Evolutionary conservation across 345 rosid genomes (phyloP).

Genomic region (Eucalyptus sideroxylon): DNA sequence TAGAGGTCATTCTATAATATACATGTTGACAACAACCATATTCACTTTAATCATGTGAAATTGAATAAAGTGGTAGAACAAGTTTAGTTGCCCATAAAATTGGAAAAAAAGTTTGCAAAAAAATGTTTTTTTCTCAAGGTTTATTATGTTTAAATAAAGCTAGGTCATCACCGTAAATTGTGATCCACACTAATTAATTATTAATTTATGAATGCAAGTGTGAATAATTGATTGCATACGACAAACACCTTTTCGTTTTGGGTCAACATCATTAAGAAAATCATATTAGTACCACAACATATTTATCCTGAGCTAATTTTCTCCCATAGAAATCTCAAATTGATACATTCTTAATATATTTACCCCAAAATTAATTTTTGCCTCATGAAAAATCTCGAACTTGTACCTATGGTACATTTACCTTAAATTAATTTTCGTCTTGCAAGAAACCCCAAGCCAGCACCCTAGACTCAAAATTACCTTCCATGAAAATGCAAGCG

Average conservation of each 20-base stretch:
- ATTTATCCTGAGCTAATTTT: not conserved
- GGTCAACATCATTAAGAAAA: not conserved
- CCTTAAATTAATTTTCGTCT: not conserved
- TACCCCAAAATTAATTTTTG: not conserved
- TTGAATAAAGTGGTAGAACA: not conserved
- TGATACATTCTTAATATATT: not conserved
- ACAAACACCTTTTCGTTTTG: not conserved
- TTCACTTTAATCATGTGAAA: not conserved
- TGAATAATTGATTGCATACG: not conserved
- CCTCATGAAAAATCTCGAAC: not conserved
- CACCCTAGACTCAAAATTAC: not conserved
- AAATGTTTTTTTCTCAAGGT: not conserved
- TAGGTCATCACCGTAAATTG: not conserved
- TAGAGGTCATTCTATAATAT: not conserved
- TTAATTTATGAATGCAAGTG: not conserved
- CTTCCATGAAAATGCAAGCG: not conserved
- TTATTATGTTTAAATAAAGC: not conserved
- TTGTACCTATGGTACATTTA: fast-evolving
- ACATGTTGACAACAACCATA: not conserved
- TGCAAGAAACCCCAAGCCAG: not conserved
- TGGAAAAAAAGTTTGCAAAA: not conserved
- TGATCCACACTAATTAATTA: not conserved
- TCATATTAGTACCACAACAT: not conserved
- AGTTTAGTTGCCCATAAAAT: not conserved
- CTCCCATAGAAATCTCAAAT: not conserved